A percentile compares a stretch with the other conserved stretches of the same genome.
These are phyloP conservation scores for Tympanopsis confertula DNA, from an alignment of 2,329 filamentous ascomycete species.

Conservation along the genomic window DNA sequence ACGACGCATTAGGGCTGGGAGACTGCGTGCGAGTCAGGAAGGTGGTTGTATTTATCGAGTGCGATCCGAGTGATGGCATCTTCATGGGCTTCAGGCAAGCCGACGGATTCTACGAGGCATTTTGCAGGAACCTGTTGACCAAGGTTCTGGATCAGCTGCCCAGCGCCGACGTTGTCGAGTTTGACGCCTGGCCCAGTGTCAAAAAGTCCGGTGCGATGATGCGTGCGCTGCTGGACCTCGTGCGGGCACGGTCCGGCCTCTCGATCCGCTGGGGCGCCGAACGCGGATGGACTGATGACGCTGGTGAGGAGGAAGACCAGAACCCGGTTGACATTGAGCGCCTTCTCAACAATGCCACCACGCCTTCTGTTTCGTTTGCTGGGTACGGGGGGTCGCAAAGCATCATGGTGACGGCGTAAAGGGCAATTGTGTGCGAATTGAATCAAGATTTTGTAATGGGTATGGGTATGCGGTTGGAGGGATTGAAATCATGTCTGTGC, in stretches of 20 bases:
- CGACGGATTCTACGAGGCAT: constrained; percentile 60
- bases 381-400: not conserved
- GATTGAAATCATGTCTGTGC: too few species aligned
- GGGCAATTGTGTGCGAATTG: too few species aligned
- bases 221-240: constrained; percentile 41
- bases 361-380: not conserved
- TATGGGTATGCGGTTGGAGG: too few species aligned
- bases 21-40: constrained; percentile 48
- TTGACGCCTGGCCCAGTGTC: constrained; percentile 59
- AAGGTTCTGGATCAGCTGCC: constrained; percentile 45
- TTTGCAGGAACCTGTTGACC: constrained; percentile 44
- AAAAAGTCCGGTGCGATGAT: constrained; percentile 56
- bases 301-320: constrained; percentile 19
- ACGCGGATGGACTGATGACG: constrained; percentile 50
- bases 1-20: constrained; percentile 46
- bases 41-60: constrained; percentile 59
- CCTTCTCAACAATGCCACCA: too few species aligned
- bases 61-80: constrained; percentile 55
- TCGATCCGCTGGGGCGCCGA: constrained; percentile 56
- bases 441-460: too few species aligned
- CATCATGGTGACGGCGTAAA: not conserved
- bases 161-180: constrained; percentile 44
- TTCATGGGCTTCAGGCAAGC: constrained; percentile 58
- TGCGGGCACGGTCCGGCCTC: constrained; percentile 30
- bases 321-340: not conserved